These are phyloP conservation scores for Albizia julibrissin DNA, from an alignment of 306 rosid genomes.

Conservation along the genomic window DNA sequence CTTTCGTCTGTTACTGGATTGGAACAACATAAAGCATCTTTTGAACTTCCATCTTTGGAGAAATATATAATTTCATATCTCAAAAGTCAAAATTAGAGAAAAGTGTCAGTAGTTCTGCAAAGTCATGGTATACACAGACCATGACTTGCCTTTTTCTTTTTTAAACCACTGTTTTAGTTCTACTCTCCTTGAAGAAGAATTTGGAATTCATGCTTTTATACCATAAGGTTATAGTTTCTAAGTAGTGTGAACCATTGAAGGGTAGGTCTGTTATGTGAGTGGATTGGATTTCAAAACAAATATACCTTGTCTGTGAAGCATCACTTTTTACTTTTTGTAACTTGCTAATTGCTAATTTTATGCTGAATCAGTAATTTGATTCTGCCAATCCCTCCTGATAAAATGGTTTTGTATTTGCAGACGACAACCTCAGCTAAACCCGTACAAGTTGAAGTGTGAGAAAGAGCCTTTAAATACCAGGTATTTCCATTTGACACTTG, in stretches of 20 bases:
- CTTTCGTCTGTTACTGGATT: background rate
- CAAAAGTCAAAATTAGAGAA: constrained; percentile 9
- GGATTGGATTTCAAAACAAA: constrained; percentile 8
- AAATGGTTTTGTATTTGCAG: constrained; percentile 52
- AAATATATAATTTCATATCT: background rate
- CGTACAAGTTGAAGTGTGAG: constrained; percentile 91
- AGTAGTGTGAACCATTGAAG: constrained; percentile 10
- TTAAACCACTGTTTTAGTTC: background rate
- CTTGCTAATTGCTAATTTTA: constrained; percentile 6
- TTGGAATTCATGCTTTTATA: constrained; percentile 1
- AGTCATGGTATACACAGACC: background rate
- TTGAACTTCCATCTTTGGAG: constrained; percentile 5
- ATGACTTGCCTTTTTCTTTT: background rate
- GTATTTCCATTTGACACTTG: constrained; percentile 42
- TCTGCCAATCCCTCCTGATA: constrained; percentile 23
- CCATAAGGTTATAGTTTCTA: background rate
- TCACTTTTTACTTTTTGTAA: background rate
- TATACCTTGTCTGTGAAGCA: constrained; percentile 8
- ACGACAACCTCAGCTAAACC: constrained; percentile 61
- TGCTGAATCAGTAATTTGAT: constrained; percentile 20
- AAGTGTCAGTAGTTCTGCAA: background rate
- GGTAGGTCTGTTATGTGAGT: background rate
- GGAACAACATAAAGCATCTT: background rate
- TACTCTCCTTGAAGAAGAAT: background rate
- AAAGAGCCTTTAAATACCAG: constrained; percentile 83